Conservation (phyloP, 1,284 basidiomycete genomes). For the Papiliotrema laurentii region DNA sequence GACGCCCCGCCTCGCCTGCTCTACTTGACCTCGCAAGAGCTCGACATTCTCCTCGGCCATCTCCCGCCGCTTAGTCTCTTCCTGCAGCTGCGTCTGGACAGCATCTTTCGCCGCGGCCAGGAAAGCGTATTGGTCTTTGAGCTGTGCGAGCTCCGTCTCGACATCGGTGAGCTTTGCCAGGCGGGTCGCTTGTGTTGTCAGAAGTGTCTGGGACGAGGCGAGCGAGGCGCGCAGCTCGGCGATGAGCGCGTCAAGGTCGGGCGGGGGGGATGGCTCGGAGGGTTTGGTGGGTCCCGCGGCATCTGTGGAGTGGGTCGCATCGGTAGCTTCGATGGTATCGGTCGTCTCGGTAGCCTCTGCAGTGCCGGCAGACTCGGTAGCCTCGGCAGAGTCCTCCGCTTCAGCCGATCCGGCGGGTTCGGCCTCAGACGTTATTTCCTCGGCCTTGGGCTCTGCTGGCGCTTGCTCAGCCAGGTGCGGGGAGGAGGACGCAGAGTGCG, state of each 20-base stretch:
- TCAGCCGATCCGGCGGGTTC: too few relatives aligned
- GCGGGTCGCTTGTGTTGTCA: constrained; percentile 22
- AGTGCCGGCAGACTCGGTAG: too few relatives aligned
- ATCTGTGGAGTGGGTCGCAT: too few relatives aligned
- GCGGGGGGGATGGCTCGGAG: too few relatives aligned
- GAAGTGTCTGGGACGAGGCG: constrained; percentile 20
- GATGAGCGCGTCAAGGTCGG: constrained; percentile 14
- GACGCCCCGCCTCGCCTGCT: constrained; percentile 80
- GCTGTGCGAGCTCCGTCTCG: constrained; percentile 33
- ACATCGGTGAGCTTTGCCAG: constrained; percentile 26
- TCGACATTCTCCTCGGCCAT: constrained; percentile 77
- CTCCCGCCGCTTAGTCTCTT: constrained; percentile 58
- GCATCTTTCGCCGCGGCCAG: constrained; percentile 39
- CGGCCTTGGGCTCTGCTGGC: too few relatives aligned
- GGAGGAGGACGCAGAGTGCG: neutral
- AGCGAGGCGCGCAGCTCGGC: constrained; percentile 21
- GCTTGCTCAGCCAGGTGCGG: neutral
- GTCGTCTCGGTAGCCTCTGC: too few relatives aligned
- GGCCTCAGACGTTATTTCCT: too few relatives aligned
- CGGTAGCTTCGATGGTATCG: too few relatives aligned
- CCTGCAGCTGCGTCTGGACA: constrained; percentile 60
- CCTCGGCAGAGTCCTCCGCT: too few relatives aligned
- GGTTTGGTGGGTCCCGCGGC: too few relatives aligned
- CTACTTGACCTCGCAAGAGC: constrained; percentile 77
- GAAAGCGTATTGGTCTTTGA: constrained; percentile 41